Evolutionary conservation across 2,329 filamentous ascomycete genomes (phyloP), one percentile per base, ranked within the genome.

Genomic region (Fusarium gaditjirri): DNA sequence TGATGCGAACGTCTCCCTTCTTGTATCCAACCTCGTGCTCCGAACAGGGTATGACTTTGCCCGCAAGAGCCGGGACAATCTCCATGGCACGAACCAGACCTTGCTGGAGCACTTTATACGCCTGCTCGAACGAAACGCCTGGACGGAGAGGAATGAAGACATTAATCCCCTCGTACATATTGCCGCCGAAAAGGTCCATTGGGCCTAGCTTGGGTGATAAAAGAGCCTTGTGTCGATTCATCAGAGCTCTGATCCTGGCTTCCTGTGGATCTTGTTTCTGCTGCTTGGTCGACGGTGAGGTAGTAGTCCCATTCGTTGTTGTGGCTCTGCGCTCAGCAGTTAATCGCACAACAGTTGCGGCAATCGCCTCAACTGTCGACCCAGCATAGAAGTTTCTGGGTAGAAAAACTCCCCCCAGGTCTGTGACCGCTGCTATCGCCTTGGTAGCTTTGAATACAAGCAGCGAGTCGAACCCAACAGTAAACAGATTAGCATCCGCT

Each of bases 21-120:
- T 58, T 52, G 27, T 52, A 50, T 31, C 43, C 55, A 2, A 58
- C 52, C 25, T 58, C 55, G 12, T 58, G 21, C 43, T 58, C 55
- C 4, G 55, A 58, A 25, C 55, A 58, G 2, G 43, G 55, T 38
- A 58, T 58, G 4, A 58, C 33, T 21, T 58, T 58, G 4, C 55
- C 43, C 12, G 27, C 43, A 5, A 58, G 55, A 38, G 36, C 27
- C 6, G 55, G 43, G 11, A 58, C 21, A 7, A 58, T 25, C 25
- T 58, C 33, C 55, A 58, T 52, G 2, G 55, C 55, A 8, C 43
- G 55, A n/a, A 17, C 43, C 3, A 58, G 43, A 35, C 43, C 55
- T 23, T 4, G 14, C 17, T 58, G 55, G 1, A 58, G 43, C 2
- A 52, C 33, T 58, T 23, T 52, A 35, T 39, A 58, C 9, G 43